Base-by-base conservation (phyloP, 2,329 filamentous ascomycete genomes). In the Talaromyces sp. region DNA sequence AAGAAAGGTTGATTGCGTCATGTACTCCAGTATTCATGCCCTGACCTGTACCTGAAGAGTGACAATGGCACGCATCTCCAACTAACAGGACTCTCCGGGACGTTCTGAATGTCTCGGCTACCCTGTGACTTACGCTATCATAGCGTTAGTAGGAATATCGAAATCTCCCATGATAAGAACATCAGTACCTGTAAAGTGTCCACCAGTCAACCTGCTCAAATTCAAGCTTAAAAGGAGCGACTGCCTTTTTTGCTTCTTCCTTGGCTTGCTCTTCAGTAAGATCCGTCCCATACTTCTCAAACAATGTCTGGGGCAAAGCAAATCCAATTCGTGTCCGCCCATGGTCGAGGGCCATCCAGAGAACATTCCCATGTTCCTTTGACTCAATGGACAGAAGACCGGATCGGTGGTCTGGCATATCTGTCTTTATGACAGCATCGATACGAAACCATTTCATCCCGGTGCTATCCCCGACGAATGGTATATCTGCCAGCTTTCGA, bases 381-480 rank as follows among this genome's bases (percentile, higher is more conserved):
- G 41, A 45, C 5, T 45, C 41, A n/a, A 45, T 45, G 22, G 41
- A 45, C 28, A 45, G 22, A 28, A 45, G 41, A 28, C 41, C 41
- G 17, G 41, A 45, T 13, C 41, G 41, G 41, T 45, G 41, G 22
- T 45, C 41, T 10, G 41, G 41, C 41, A 45, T 45, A 11, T 45
- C 41, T 45, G 41, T 45, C 41, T 45, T 45, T n/a, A 45, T 28
- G 19, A 45, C 41, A 7, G 41, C 41, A 19, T 45, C 41, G 25
- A 45, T 45, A n/a, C 41, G 41, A 45, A 45, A 45, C 41, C 41
- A 45, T 45, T 45, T 45, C 22, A 45, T 45, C 17, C 41, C 41
- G 7, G 41, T 45, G 15, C 41, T 45, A 13, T 45, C 41, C 13
- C 41, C 41, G 7, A 45, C 22, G 8, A 45, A 45, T 45, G 41